Percentiles rank a stretch among this genome's conserved stretches.
These are phyloP conservation scores for Quercus cerris DNA, from an alignment of 306 rosid genomes.

Conservation along the genomic window DNA sequence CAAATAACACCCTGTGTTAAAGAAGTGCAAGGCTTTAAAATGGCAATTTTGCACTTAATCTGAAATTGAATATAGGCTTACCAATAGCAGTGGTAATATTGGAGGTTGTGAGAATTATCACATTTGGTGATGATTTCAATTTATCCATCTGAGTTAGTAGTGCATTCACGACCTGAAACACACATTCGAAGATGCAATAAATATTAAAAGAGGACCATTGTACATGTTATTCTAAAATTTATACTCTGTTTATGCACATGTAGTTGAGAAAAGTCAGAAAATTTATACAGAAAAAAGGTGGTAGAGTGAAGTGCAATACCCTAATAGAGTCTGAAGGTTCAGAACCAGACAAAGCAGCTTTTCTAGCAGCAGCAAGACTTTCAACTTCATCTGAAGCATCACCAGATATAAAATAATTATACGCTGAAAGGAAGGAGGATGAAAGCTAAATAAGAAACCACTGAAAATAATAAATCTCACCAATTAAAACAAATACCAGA, in stretches of 20 bases:
- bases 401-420: conserved; percentile 23
- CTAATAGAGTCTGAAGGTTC: conserved; percentile 99
- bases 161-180: conserved; percentile 92
- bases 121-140: conserved; percentile 88
- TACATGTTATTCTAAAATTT: neutral
- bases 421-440: conserved; percentile 22
- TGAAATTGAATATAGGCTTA: conserved; percentile 42
- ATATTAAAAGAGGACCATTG: neutral
- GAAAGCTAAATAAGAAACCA: conserved; percentile 16
- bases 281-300: neutral
- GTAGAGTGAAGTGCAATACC: conserved; percentile 47
- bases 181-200: conserved; percentile 26
- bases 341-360: conserved; percentile 96
- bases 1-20: neutral
- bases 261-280: neutral
- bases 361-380: conserved; percentile 96
- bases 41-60: neutral
- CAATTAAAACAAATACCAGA: conserved; percentile 97
- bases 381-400: conserved; percentile 88
- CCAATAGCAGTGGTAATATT: conserved; percentile 95
- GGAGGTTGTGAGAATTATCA: conserved; percentile 87
- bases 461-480: conserved; percentile 52
- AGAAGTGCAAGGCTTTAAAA: neutral
- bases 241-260: neutral
- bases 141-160: conserved; percentile 95